Evolutionary conservation across 768 basidiomycete genomes (phyloP), one percentile per base, ranked within the genome.

Genomic region (Leccinum broughii): DNA sequence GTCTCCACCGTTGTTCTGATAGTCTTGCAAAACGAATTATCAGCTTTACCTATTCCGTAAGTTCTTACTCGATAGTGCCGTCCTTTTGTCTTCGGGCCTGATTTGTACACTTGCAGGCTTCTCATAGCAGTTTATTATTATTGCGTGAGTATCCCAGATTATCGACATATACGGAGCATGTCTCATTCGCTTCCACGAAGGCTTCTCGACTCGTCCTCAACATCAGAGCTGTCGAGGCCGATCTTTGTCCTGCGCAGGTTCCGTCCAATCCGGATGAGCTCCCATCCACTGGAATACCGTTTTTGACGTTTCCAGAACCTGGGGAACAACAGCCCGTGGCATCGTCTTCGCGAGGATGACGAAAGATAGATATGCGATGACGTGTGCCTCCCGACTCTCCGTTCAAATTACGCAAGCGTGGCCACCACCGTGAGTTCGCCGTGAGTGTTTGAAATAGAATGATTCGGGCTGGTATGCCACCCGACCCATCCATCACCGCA

Each of bases 141-240:
- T 28, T 70, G 68, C 20, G 68, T 69, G 58, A 57, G 68, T 64
- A 59, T 22, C 2, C 7, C 1, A 14, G 24, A 24, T 24, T 24
- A 49, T 26, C 44, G 13, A 11, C 15, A 22, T 51, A 49, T 32
- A 13, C 8, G 11, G 22, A 2, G 8, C 8, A 4, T 51, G 41
- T 39, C 24, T 52, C 13, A 62, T 34, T 50, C 32, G 26, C 34
- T 30, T 55, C 28, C 9, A 2, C 7, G 41, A 53, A 67, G 65
- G 62, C 62, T 11, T 68, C 68, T 17, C 65, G 67, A 14, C 65
- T 68, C 22, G 48, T 69, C 8, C 54, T 68, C 46, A 68, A 68
- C 30, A 49, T 67, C 49, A 66, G 63, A 55, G 61, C 15, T 14
- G 58, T 56, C 1, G 54, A 63, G 6, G 15, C 46, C 9, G 4